Conservation (phyloP, 129 eudicot species). For the Flaveria sonorensis region DNA sequence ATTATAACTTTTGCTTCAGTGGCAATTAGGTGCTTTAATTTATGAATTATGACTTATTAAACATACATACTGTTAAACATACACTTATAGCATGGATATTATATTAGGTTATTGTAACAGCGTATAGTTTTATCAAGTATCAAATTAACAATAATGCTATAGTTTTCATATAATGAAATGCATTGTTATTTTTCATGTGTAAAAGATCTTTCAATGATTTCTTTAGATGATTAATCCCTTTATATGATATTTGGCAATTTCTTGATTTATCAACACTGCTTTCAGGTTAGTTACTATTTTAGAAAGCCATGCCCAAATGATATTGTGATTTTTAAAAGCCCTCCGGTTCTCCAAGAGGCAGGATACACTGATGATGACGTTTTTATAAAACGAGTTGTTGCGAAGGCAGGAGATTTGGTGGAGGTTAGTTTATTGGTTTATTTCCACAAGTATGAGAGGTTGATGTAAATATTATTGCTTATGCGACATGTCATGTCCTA, state of each 20-base stretch:
- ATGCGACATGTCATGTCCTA: not conserved
- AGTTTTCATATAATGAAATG: not conserved
- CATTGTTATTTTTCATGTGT: not conserved
- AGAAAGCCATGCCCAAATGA: constrained; percentile 96
- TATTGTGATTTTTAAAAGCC: constrained; percentile 89
- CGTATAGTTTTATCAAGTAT: no score
- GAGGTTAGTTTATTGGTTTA: constrained; percentile 55
- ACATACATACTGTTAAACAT: not conserved
- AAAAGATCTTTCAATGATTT: not conserved
- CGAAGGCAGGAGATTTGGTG: constrained; percentile 87
- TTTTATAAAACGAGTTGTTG: constrained; percentile 84
- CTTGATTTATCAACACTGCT: not conserved
- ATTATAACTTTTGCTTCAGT: not conserved
- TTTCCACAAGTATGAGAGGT: not conserved
- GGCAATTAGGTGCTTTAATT: not conserved
- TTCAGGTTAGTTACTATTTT: constrained; percentile 88
- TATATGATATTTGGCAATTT: not conserved
- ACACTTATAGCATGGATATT: no score
- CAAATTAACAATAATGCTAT: no score
- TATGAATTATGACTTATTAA: not conserved
- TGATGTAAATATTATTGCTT: not conserved
- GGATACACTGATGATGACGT: constrained; percentile 98
- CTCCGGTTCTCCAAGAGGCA: constrained; percentile 91
- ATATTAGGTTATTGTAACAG: no score
- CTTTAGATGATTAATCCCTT: constrained; percentile 12